A percentile compares a stretch with the other conserved stretches of the same genome.
Evolutionary conservation across 2,329 filamentous ascomycete genomes (phyloP).

Genomic region (Arthrocladium fulminans): DNA sequence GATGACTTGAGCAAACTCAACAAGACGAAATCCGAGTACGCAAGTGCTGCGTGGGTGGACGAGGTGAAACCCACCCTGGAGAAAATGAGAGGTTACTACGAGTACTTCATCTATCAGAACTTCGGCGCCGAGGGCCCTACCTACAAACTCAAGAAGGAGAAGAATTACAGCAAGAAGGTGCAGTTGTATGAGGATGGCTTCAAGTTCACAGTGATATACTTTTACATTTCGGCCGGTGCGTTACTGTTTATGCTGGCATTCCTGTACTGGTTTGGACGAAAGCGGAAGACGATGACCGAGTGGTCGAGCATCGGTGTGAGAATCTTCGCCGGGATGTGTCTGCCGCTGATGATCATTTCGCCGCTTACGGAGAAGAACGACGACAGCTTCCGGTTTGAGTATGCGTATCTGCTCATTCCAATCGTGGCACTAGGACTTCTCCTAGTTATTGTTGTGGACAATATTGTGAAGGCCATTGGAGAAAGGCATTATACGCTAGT

Average conservation of each 20-base stretch:
- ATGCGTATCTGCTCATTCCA: constrained; percentile 6
- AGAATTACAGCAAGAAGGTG: constrained; percentile 7
- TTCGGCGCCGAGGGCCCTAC: constrained; percentile 10
- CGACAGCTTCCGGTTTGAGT: constrained; percentile 4
- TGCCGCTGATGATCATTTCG: constrained; percentile 5
- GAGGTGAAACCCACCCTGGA: constrained; percentile 6
- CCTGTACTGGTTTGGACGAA: constrained; percentile 23
- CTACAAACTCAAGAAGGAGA: constrained; percentile 1
- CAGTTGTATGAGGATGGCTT: constrained; percentile 9
- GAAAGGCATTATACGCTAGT: constrained; percentile 1
- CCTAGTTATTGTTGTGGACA: constrained; percentile 7
- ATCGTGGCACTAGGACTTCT: constrained; percentile 3
- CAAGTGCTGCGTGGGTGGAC: constrained; percentile 1
- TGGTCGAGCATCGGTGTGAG: constrained; percentile 10
- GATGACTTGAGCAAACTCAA: constrained; percentile 4
- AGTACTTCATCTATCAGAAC: constrained; percentile 10
- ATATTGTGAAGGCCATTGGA: constrained; percentile 7
- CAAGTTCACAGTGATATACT: constrained; percentile 8
- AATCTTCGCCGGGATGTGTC: constrained; percentile 7
- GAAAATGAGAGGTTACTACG: constrained; percentile 2
- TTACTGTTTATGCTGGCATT: constrained; percentile 10
- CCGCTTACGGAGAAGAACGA: constrained; percentile 2
- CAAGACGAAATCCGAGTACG: constrained; percentile 4
- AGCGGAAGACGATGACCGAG: constrained; percentile 18
- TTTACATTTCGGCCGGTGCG: constrained; percentile 10